Base-by-base conservation (phyloP, 1,284 basidiomycete species). In the Leccinum insolens region DNA sequence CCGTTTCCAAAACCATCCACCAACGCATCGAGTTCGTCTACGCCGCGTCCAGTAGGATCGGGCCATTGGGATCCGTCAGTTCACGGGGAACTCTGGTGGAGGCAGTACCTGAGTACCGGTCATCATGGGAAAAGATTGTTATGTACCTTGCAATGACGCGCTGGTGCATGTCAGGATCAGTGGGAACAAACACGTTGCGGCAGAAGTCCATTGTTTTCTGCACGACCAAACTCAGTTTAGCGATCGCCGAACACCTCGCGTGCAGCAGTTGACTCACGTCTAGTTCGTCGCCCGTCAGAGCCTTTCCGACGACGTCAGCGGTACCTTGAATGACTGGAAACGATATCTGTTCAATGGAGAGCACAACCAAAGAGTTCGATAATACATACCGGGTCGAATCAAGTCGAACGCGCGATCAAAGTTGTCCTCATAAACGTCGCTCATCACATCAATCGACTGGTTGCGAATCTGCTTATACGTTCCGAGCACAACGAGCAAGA, bases 331-430 rank as follows among this genome's bases (percentile, higher is more conserved):
- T 78, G 12, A 80, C 79, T 79, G 60, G 52, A 20, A 59, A 46
- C 9, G 9, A 15, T 7, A 41, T 9, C 4, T 14, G 6, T 25
- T 22, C 20, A 55, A 22, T 22, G 22, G 22, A 58, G 22, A 17
- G 7, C 25, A n/a, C 46, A 46, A 46, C 25, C 17, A n/a, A 31
- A 58, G 15, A 31, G 4, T 22, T 17, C 5, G 25, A 58, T 58
- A 17, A 11, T 62, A 37, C 28, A 17, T 72, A 85, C 85, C 80
- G 17, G 84, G 84, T 15, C 84, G 76, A 64, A 87, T 77, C 66
- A 83, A 73, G 6, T 82, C 78, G 67, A 87, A 86, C 1, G 84
- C 85, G 7, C 78, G 76, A 68, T 86, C 85, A 68, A 86, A 87
- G 70, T 86, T 85, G 71, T 84, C 82, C 67, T 83, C 82, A 62